Evolutionary conservation across 495 filamentous ascomycete species (phyloP), one percentile per base, ranked within the genome.

Genomic region (Aspergillus panamensis): DNA sequence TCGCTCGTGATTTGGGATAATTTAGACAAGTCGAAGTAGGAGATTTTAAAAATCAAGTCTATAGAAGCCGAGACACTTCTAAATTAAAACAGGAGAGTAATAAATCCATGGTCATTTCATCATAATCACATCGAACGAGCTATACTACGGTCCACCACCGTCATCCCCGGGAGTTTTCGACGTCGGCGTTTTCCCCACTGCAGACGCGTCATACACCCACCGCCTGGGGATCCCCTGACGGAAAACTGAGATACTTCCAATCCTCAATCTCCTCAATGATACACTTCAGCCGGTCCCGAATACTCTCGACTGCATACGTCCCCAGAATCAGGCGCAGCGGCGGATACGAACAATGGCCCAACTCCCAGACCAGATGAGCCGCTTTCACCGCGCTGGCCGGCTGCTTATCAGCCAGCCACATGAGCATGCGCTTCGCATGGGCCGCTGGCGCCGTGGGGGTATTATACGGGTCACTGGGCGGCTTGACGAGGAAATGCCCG

Each of bases 191-290:
- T 33, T 21, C 31, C 20, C 35, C 30, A 16, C 42, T 16, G 33
- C 14, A 25, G 7, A 17, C 14, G n/a, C n/a, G n/a, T n/a, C n/a
- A n/a, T n/a, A 6, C 33, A 16, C 47, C 17, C 20, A 48, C 55
- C 7, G 19, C 48, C 13, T 37, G 29, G 14, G 49, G 48, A 37
- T 76, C 77, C 3, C 67, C 71, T 35, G 65, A 63, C 17, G 69
- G 73, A 53, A 82, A 82, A 68, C 89, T 91, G 9, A 94, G 71
- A 68, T 90, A 83, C 61, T 90, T 91, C 90, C 90, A 94, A 69
- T 94, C 90, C 74, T 94, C 90, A 64, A 95, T 85, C 79, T 98
- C 94, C 71, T 98, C 94, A 42, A 91, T 97, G 39, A 96, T 87
- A 58, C 87, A 90, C 62, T 91, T 80, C 60, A 98, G 66, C 30